These are phyloP conservation scores for Talaromyces islandicus DNA, from an alignment of 2,329 filamentous ascomycete species.

Conservation along the genomic window DNA sequence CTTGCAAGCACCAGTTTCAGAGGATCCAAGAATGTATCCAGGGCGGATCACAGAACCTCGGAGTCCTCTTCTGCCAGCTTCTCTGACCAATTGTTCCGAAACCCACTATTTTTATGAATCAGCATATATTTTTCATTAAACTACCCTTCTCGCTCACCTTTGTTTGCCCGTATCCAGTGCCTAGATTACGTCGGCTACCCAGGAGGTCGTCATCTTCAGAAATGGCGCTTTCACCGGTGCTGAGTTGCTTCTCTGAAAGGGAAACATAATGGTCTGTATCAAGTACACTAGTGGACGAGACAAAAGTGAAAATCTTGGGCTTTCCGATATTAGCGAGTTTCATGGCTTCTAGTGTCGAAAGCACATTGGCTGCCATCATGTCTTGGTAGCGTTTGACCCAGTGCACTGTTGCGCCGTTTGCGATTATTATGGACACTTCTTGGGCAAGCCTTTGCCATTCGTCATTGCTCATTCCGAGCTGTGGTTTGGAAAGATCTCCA, in stretches of 20 bases:
- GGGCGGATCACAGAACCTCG: slow-evolving; percentile 70
- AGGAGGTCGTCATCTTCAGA: slow-evolving; percentile 71
- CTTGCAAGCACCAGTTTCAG: slow-evolving; percentile 50
- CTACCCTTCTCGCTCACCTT: slow-evolving; percentile 42
- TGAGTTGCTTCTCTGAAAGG: slow-evolving; percentile 59
- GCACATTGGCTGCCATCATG: slow-evolving; percentile 68
- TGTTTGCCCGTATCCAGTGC: slow-evolving; percentile 82
- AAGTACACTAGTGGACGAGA: slow-evolving; percentile 75
- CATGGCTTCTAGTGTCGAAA: slow-evolving; percentile 72
- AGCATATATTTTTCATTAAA: not conserved
- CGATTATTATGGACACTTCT: slow-evolving; percentile 66
- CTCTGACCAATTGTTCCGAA: slow-evolving; percentile 64
- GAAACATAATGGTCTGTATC: slow-evolving; percentile 77
- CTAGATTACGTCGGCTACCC: slow-evolving; percentile 69
- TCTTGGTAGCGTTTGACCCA: slow-evolving; percentile 75
- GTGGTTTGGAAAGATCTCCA: slow-evolving; percentile 67
- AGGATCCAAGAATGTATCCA: slow-evolving; percentile 77
- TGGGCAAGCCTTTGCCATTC: slow-evolving; percentile 61
- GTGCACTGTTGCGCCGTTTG: slow-evolving; percentile 75
- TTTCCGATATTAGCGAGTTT: slow-evolving; percentile 69
- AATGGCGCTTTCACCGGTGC: slow-evolving; percentile 59
- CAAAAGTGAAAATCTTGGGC: slow-evolving; percentile 73
- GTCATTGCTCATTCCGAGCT: slow-evolving; percentile 63
- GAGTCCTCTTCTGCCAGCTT: slow-evolving; percentile 72
- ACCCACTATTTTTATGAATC: slow-evolving; percentile 53